Percentiles rank a stretch among this genome's conserved stretches.
These are phyloP conservation scores for Mucor velutinosus DNA, from an alignment of 371 early-diverging fungal genomes.

Conservation along the genomic window DNA sequence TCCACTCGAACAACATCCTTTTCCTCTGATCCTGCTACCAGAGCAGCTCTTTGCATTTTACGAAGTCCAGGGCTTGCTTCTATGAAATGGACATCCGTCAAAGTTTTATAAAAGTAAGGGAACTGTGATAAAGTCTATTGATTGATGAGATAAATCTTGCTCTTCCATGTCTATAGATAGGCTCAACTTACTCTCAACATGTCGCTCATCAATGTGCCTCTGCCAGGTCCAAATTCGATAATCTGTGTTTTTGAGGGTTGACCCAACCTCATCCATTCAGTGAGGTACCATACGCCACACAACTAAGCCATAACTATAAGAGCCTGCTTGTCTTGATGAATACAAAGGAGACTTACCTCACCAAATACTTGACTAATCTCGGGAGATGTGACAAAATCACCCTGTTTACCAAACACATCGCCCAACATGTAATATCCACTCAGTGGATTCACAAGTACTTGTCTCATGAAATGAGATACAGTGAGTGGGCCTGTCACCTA, in stretches of 20 bases:
- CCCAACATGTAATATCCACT: constrained; percentile 93
- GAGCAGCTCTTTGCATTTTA: constrained; percentile 63
- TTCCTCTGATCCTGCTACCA: constrained; percentile 50
- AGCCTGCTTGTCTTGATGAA: constrained; percentile 33
- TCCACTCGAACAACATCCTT: constrained; percentile 34
- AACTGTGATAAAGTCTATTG: constrained; percentile 65
- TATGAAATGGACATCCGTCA: constrained; percentile 75
- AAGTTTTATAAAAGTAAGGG: constrained; percentile 61
- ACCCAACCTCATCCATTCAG: constrained; percentile 70
- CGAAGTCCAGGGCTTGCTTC: constrained; percentile 85
- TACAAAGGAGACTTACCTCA: constrained; percentile 60
- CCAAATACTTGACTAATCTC: constrained; percentile 98
- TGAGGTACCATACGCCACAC: constrained; percentile 79
- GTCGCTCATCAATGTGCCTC: constrained; percentile 93
- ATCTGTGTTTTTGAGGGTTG: constrained; percentile 67
- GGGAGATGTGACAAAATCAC: constrained; percentile 95
- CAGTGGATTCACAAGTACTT: constrained; percentile 83
- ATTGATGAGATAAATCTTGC: background rate
- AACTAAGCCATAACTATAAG: constrained; percentile 39
- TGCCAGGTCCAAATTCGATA: constrained; percentile 93
- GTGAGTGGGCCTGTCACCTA: constrained; percentile 85
- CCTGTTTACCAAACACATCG: constrained; percentile 91
- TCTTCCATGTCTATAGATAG: background rate
- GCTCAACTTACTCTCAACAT: constrained; percentile 71
- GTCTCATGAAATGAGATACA: constrained; percentile 86